Percentiles rank a stretch among this genome's conserved stretches.
phyloP scores from a whole-genome alignment of 2,329 filamentous ascomycete genomes.

The Lasiodiplodia hormozganensis region DNA sequence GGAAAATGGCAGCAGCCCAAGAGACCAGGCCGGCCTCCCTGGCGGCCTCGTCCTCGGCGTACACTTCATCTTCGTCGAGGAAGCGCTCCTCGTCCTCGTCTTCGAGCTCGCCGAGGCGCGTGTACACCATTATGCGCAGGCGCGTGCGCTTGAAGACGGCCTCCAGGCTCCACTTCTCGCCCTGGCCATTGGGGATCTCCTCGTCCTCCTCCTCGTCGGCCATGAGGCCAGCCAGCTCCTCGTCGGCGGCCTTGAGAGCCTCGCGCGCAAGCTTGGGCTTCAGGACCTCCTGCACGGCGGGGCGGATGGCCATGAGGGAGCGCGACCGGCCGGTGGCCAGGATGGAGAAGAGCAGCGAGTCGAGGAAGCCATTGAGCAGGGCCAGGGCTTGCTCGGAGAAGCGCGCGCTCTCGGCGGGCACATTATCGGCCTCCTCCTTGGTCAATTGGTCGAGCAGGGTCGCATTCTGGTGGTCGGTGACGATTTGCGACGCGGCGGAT shows the following conservation, averaged over 20 bases:
- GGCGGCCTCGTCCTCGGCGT: slow-evolving; percentile 40
- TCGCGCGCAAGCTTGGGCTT: slow-evolving; percentile 89
- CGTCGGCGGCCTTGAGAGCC: slow-evolving; percentile 81
- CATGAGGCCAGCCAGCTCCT: slow-evolving; percentile 86
- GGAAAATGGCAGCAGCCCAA: slow-evolving; percentile 91
- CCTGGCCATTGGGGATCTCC: slow-evolving; percentile 44
- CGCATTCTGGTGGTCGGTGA: slow-evolving; percentile 85
- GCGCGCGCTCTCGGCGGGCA: slow-evolving; percentile 66
- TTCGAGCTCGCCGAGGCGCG: slow-evolving; percentile 93
- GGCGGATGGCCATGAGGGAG: slow-evolving; percentile 74
- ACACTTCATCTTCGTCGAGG: slow-evolving; percentile 64
- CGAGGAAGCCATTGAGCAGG: slow-evolving; percentile 89
- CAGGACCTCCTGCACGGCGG: slow-evolving; percentile 83
- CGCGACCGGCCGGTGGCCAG: slow-evolving; percentile 82
- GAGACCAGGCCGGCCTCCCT: slow-evolving; percentile 64
- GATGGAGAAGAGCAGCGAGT: slow-evolving; percentile 91
- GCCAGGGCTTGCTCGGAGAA: slow-evolving; percentile 76
- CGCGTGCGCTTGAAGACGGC: slow-evolving; percentile 92
- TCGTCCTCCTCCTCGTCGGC: slow-evolving; percentile 76
- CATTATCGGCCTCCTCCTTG: slow-evolving; percentile 68
- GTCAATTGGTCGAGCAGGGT: slow-evolving; percentile 74
- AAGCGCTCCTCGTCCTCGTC: slow-evolving; percentile 95
- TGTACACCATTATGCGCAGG: slow-evolving; percentile 97
- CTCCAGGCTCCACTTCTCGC: slow-evolving; percentile 81
- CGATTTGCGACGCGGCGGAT: slow-evolving; percentile 87